Conservation (phyloP, 2,329 filamentous ascomycete species). For the Hypoxylon sp. region DNA sequence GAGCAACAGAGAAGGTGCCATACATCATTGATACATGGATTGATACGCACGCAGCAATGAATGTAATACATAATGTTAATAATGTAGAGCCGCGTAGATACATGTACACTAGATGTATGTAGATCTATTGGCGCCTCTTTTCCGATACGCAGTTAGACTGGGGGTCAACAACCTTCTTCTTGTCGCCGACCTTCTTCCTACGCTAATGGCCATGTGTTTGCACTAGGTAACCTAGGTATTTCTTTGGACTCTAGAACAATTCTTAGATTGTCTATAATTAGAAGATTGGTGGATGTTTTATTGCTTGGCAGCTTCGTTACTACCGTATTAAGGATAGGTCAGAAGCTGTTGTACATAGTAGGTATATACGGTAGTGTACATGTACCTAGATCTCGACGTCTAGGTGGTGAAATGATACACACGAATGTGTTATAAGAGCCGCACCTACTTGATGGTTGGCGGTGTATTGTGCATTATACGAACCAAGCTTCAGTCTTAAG, state of each 20-base stretch:
- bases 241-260: not conserved
- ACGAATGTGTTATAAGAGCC: constrained; percentile 34
- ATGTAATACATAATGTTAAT: not conserved
- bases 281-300: constrained; percentile 26
- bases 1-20: not conserved
- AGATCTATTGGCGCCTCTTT: not conserved
- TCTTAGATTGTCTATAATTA: constrained; percentile 38
- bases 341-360: constrained; percentile 3
- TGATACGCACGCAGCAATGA: not conserved
- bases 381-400: constrained; percentile 5
- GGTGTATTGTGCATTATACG: constrained; percentile 34
- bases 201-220: not conserved
- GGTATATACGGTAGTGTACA: too few species aligned
- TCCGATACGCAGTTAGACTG: not conserved
- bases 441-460: constrained; percentile 24
- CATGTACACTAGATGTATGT: not conserved
- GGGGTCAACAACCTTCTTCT: not conserved
- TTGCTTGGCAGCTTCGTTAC: constrained; percentile 24
- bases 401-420: constrained; percentile 18
- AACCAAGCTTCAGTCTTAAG: constrained; percentile 45
- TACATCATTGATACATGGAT: constrained; percentile 1
- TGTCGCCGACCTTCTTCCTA: not conserved
- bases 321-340: not conserved
- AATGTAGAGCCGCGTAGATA: too few species aligned
- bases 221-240: not conserved